Evolutionary conservation across 768 basidiomycete species (phyloP).

Genomic region (Podaxis pistillaris): DNA sequence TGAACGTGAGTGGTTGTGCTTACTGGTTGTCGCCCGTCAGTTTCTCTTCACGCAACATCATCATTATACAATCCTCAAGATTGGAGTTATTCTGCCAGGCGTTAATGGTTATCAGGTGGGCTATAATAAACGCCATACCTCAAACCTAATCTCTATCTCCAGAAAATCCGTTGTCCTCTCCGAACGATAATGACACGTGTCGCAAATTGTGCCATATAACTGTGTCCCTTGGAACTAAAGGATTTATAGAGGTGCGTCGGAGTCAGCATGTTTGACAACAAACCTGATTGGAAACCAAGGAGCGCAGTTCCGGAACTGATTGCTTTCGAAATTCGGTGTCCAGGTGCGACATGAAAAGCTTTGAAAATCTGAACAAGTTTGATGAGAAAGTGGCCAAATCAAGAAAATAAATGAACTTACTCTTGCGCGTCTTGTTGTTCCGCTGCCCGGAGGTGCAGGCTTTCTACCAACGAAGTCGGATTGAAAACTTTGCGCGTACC

Average conservation of each 20-base stretch:
- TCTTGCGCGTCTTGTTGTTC: constrained; percentile 99
- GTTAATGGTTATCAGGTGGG: neutral
- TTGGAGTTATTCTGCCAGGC: constrained; percentile 58
- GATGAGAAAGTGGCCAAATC: constrained; percentile 7
- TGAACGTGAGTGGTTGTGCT: constrained; percentile 14
- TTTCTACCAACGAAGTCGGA: constrained; percentile 81
- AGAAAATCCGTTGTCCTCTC: constrained; percentile 73
- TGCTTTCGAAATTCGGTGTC: constrained; percentile 89
- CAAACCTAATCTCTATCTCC: constrained; percentile 85
- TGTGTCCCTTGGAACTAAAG: constrained; percentile 83
- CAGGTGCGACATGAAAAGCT: constrained; percentile 89
- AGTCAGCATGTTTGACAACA: neutral
- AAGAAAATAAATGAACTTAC: constrained; percentile 39
- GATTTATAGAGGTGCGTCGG: neutral
- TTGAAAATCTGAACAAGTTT: constrained; percentile 68
- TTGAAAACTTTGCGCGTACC: constrained; percentile 73
- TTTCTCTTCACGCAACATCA: constrained; percentile 64
- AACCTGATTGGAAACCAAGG: constrained; percentile 75
- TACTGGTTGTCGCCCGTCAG: constrained; percentile 85
- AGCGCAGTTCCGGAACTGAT: constrained; percentile 53
- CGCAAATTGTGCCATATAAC: constrained; percentile 79
- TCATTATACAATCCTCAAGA: constrained; percentile 72
- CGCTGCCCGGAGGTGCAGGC: constrained; percentile 72
- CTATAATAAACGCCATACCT: constrained; percentile 40
- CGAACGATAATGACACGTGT: constrained; percentile 64